Conservation (phyloP, 805 yeast genomes). For the Diddensiella santjacobensis region DNA sequence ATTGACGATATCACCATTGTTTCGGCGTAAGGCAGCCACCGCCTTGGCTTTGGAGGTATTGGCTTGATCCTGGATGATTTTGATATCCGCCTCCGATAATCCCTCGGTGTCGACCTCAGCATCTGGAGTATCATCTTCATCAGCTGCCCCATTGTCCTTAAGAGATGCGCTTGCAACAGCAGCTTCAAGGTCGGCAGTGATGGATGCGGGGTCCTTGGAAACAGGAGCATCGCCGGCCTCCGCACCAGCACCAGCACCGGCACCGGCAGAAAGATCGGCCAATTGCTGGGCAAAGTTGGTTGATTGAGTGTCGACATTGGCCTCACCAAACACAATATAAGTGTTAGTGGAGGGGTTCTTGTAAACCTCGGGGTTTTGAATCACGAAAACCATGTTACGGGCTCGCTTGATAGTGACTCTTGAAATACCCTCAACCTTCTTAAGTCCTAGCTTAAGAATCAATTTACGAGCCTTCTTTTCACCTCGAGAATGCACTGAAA, state of each 20-base stretch:
- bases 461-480: constrained; percentile 94
- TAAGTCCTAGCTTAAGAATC: constrained; percentile 82
- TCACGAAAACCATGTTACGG: constrained; percentile 86
- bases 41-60: constrained; percentile 87
- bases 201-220: constrained; percentile 31
- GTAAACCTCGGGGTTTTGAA: constrained; percentile 93
- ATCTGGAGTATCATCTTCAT: constrained; percentile 57
- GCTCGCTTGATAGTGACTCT: constrained; percentile 95
- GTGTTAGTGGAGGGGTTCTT: constrained; percentile 85
- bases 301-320: constrained; percentile 91
- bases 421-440: constrained; percentile 85
- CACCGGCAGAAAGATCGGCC: constrained; percentile 50
- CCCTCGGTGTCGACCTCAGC: constrained; percentile 84
- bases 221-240: constrained; percentile 42
- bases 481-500: constrained; percentile 38
- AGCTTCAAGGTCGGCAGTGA: constrained; percentile 29
- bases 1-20: constrained; percentile 92
- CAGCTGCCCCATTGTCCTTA: constrained; percentile 39
- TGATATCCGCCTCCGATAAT: constrained; percentile 74
- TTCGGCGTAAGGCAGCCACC: constrained; percentile 79
- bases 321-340: constrained; percentile 96
- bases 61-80: constrained; percentile 87
- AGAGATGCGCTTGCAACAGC: constrained; percentile 28
- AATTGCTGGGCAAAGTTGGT: constrained; percentile 80
- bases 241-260: constrained; percentile 35